A percentile compares a stretch with the other conserved stretches of the same genome.
These are phyloP conservation scores for Pythium inflatum DNA, from an alignment of 352 stramenopile species.

Conservation along the genomic window DNA sequence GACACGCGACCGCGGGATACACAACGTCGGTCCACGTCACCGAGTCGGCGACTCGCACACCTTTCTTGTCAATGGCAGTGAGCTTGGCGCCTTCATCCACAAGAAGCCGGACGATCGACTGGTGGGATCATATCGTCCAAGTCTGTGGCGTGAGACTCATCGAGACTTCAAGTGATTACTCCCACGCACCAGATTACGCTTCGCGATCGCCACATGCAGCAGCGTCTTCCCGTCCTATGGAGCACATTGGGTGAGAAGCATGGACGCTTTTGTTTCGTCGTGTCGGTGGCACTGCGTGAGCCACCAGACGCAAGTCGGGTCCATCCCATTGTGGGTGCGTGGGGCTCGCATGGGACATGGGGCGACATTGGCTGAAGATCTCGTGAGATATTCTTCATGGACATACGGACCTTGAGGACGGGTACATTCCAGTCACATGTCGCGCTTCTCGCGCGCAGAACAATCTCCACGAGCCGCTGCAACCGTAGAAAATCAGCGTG, in stretches of 20 bases:
- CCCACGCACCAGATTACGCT: constrained; percentile 38
- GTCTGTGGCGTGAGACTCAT: too few relatives aligned
- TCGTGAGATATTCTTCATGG: too few relatives aligned
- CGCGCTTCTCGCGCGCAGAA: constrained; percentile 17
- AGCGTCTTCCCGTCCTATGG: constrained; percentile 43
- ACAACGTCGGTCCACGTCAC: constrained; percentile 31
- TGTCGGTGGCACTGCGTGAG: too few relatives aligned
- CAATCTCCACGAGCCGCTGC: constrained; percentile 10
- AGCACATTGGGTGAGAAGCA: too few relatives aligned
- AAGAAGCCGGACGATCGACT: constrained; percentile 26
- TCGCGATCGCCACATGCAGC: constrained; percentile 36
- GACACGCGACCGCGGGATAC: constrained; percentile 24
- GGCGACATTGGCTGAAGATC: too few relatives aligned
- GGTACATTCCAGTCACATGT: constrained; percentile 26
- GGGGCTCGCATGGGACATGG: constrained; percentile 19
- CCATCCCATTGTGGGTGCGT: too few relatives aligned
- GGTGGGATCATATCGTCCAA: too few relatives aligned
- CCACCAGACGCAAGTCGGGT: too few relatives aligned
- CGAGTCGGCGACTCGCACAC: constrained; percentile 21
- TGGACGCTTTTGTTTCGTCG: too few relatives aligned
- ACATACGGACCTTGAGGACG: constrained; percentile 26
- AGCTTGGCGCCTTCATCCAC: constrained; percentile 29
- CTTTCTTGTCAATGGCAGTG: constrained; percentile 29
- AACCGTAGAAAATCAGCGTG: too few relatives aligned
- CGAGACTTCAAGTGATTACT: too few relatives aligned